These are phyloP conservation scores for Pistacia atlantica DNA, from an alignment of 345 rosid species.

Conservation along the genomic window DNA sequence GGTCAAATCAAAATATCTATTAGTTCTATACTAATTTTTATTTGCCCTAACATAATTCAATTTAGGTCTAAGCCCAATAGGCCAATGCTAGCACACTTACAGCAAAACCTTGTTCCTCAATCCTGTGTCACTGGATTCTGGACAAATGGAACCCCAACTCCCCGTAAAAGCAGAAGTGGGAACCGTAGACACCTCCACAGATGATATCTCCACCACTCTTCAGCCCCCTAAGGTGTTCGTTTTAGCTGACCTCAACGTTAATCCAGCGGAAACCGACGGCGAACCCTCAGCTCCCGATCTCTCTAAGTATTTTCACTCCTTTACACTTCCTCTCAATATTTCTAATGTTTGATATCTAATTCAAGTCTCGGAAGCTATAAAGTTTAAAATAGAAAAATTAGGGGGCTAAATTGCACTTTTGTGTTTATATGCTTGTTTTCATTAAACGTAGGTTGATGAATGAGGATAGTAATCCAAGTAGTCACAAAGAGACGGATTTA, in stretches of 20 bases:
- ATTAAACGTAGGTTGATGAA: constrained; percentile 42
- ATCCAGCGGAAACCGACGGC: constrained; percentile 80
- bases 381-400: not conserved
- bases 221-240: constrained; percentile 61
- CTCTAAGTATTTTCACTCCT: constrained; percentile 41
- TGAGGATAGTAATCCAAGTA: constrained; percentile 55
- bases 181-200: constrained; percentile 31
- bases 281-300: constrained; percentile 41
- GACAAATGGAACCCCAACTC: constrained; percentile 31
- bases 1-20: no score
- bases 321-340: not conserved
- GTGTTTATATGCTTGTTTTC: no score
- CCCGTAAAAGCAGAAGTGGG: constrained; percentile 55
- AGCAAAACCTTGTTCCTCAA: no score
- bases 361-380: no score
- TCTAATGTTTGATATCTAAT: not conserved
- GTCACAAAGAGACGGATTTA: constrained; percentile 58
- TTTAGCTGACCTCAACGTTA: constrained; percentile 89
- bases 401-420: not conserved
- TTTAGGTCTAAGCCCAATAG: no score
- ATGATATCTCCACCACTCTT: constrained; percentile 27
- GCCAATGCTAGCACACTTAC: no score
- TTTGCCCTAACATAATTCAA: no score
- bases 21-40: no score
- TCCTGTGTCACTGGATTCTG: not conserved